A percentile compares a stretch with the other conserved stretches of the same genome.
Conservation (phyloP, 331 rosid species). For the Stylosanthes scabra region DNA sequence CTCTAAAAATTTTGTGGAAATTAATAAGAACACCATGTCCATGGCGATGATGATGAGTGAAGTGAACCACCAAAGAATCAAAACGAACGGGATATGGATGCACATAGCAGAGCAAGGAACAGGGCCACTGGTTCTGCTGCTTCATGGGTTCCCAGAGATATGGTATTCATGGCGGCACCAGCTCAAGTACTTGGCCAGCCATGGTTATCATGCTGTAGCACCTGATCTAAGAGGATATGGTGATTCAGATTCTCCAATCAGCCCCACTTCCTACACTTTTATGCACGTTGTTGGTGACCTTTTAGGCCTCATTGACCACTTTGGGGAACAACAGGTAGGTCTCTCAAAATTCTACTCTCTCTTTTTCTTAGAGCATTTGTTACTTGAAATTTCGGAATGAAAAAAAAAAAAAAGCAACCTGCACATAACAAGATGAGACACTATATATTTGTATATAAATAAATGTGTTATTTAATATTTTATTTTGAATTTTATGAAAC, state of each 20-base stretch:
- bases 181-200: constrained; percentile 57
- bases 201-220: constrained; percentile 77
- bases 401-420: too few species aligned
- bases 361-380: too few species aligned
- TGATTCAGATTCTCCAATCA: constrained; percentile 70
- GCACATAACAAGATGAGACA: too few species aligned
- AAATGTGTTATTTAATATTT: too few species aligned
- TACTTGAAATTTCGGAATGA: too few species aligned
- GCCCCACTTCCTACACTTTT: constrained; percentile 56
- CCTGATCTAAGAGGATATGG: constrained; percentile 90
- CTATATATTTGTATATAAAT: too few species aligned
- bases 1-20: not conserved
- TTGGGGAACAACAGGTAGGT: constrained; percentile 68
- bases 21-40: constrained; percentile 42
- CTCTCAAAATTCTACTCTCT: not conserved
- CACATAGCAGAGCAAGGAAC: constrained; percentile 81
- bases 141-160: constrained; percentile 80
- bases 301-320: constrained; percentile 71
- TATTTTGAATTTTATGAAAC: too few species aligned
- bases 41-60: constrained; percentile 36
- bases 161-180: constrained; percentile 78
- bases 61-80: constrained; percentile 72
- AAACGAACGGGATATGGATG: constrained; percentile 71
- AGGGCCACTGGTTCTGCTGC: constrained; percentile 75
- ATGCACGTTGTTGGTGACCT: constrained; percentile 70